Evolutionary conservation across 75 land plant species (phyloP).

Genomic region (Sequoia sempervirens): DNA sequence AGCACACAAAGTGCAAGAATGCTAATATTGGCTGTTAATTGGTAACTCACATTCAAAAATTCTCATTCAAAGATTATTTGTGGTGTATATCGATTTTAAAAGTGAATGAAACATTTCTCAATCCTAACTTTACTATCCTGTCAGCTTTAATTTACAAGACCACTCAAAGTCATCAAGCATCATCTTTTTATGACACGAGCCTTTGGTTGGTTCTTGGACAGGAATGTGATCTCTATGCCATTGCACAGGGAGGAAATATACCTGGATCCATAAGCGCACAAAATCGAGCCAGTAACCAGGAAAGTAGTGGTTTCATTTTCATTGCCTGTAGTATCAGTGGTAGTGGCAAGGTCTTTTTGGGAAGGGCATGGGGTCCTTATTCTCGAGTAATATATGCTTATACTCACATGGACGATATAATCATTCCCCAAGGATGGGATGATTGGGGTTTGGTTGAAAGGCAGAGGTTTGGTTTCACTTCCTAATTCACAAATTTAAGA

Average conservation of each 20-base stretch:
- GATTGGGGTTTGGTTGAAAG: slow-evolving; percentile 20
- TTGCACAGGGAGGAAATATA: slow-evolving; percentile 18
- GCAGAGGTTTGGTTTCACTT: neutral
- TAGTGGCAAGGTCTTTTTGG: slow-evolving; percentile 34
- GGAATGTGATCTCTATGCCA: slow-evolving; percentile 54
- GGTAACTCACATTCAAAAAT: neutral
- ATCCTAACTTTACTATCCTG: neutral
- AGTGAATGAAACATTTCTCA: neutral
- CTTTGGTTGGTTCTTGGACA: slow-evolving; percentile 15
- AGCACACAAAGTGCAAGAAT: neutral
- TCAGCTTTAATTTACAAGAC: neutral
- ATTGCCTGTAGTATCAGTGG: slow-evolving; percentile 50
- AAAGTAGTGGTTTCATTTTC: slow-evolving; percentile 69
- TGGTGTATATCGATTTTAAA: neutral
- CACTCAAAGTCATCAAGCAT: neutral
- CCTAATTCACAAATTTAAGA: neutral
- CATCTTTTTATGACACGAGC: neutral
- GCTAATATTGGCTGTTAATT: neutral
- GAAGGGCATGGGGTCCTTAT: slow-evolving; percentile 70
- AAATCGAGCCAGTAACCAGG: slow-evolving; percentile 18
- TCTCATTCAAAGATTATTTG: neutral
- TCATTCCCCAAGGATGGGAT: slow-evolving; percentile 63
- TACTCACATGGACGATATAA: slow-evolving; percentile 45
- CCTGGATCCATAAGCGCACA: slow-evolving; percentile 72
- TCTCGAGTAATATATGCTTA: slow-evolving; percentile 57